Percentiles rank a stretch among this genome's conserved stretches.
These are phyloP conservation scores for Phytophthora colocasiae DNA, from an alignment of 352 stramenopile genomes.

Conservation along the genomic window DNA sequence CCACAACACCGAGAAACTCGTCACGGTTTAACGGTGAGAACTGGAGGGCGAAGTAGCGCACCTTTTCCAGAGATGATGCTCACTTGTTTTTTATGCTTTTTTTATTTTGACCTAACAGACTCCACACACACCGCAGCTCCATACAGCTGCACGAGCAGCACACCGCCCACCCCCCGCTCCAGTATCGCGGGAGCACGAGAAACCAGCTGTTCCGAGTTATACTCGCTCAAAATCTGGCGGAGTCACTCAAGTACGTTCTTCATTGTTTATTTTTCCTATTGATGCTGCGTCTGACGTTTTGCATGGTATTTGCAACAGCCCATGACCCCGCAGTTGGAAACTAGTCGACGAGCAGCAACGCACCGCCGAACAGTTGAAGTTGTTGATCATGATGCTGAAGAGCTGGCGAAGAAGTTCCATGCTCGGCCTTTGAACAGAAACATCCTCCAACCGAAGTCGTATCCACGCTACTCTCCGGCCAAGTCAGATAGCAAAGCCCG, in stretches of 20 bases:
- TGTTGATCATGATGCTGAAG: slow-evolving; percentile 75
- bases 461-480: slow-evolving; percentile 35
- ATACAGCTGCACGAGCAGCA: slow-evolving; percentile 48
- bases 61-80: slow-evolving; percentile 7
- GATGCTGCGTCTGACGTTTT: slow-evolving; percentile 3
- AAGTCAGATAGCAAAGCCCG: slow-evolving; percentile 39
- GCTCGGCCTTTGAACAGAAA: slow-evolving; percentile 64
- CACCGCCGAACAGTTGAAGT: slow-evolving; percentile 65
- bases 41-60: not conserved
- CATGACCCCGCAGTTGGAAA: slow-evolving; percentile 74
- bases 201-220: slow-evolving; percentile 27
- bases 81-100: not conserved
- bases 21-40: slow-evolving; percentile 31
- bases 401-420: slow-evolving; percentile 83
- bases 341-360: slow-evolving; percentile 56
- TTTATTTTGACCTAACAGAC: slow-evolving; percentile 16
- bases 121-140: slow-evolving; percentile 47
- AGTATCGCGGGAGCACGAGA: slow-evolving; percentile 35
- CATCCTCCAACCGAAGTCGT: slow-evolving; percentile 55
- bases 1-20: slow-evolving; percentile 39
- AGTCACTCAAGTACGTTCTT: slow-evolving; percentile 48
- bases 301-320: slow-evolving; percentile 37
- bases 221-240: slow-evolving; percentile 38
- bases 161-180: slow-evolving; percentile 38
- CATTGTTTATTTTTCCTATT: not conserved